These are phyloP conservation scores for Colletotrichum cuscutae DNA, from an alignment of 2,329 filamentous ascomycete species.

Conservation along the genomic window DNA sequence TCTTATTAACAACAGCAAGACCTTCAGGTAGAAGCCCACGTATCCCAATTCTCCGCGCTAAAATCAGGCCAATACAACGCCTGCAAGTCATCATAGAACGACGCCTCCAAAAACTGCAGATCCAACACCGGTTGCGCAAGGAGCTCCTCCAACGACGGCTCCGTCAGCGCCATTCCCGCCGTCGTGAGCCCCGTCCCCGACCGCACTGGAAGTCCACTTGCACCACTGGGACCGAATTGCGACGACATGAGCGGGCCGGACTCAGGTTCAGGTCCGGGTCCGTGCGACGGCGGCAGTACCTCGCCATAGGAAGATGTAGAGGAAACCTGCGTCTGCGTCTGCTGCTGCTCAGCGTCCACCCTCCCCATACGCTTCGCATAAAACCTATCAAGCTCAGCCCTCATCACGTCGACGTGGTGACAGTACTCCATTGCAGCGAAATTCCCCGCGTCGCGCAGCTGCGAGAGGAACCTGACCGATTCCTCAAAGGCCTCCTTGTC, in stretches of 20 bases:
- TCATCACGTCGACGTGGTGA: constrained; percentile 49
- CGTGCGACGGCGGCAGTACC: neutral
- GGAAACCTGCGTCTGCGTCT: neutral
- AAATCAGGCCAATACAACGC: constrained; percentile 37
- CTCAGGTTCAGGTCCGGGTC: neutral
- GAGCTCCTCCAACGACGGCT: constrained; percentile 48
- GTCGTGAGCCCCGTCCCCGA: constrained; percentile 33
- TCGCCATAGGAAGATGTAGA: neutral
- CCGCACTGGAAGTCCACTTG: neutral
- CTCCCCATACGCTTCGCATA: constrained; percentile 10
- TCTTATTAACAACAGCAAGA: neutral
- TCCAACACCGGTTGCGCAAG: constrained; percentile 46
- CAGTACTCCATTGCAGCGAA: constrained; percentile 53
- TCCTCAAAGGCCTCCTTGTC: constrained; percentile 53
- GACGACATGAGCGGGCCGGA: neutral
- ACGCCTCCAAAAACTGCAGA: constrained; percentile 44
- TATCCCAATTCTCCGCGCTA: constrained; percentile 33
- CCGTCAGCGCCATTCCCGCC: constrained; percentile 47
- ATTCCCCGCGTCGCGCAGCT: constrained; percentile 51
- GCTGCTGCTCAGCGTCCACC: too few species aligned
- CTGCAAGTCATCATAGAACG: constrained; percentile 35
- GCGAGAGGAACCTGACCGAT: constrained; percentile 48
- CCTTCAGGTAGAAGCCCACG: constrained; percentile 2
- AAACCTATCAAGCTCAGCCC: constrained; percentile 24
- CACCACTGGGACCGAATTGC: neutral